Base-by-base conservation (phyloP, 352 stramenopile species). In the Hyaloperonospora arabidopsidis region DNA sequence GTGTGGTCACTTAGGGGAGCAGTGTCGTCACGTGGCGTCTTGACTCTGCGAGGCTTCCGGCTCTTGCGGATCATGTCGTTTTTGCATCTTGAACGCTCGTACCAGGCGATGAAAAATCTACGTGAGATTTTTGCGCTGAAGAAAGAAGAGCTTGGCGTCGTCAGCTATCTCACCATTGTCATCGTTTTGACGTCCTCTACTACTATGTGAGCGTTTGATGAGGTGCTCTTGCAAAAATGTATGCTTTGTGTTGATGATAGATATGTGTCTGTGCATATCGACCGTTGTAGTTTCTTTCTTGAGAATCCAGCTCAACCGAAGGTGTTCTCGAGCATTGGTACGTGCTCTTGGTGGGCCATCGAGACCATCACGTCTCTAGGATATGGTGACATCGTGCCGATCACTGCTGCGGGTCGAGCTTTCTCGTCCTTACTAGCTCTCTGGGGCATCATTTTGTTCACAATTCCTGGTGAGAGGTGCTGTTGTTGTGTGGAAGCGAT, bases 371-470 rank as follows among this genome's bases (percentile, higher is more conserved):
- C 83, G 13, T 91, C 83, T 39, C 76, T 93, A n/a, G 83, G 83
- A 35, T 93, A 93, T 38, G 80, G 80, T 10, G 78, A 93, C 47
- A 91, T 89, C n/a, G 80, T 91, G 6, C 83, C 83, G 0, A 65
- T 93, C 49, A 91, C 83, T 2, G 61, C 61, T 32, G 64, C 49
- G 14, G 83, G 80, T 1, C 79, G 81, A 7, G 68, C 79, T 36
- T 93, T 93, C 57, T 87, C 76, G 18, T 84, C 74, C 4, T 59
- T 89, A 32, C 61, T 93, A 17, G 83, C 83, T 12, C 57, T 93
- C 5, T 93, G 77, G 78, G 83, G 83, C n/a, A 93, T 89, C 49
- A 88, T 93, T 40, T 52, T 93, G 48, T 93, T 93, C 51, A 88
- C 80, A 13, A 89, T 93, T 49, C 83, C 83, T 1, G 80, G 79